Percentiles rank a stretch among this genome's conserved stretches.
Conservation (phyloP, 2,329 filamentous ascomycete species). For the Colletotrichum sp. region DNA sequence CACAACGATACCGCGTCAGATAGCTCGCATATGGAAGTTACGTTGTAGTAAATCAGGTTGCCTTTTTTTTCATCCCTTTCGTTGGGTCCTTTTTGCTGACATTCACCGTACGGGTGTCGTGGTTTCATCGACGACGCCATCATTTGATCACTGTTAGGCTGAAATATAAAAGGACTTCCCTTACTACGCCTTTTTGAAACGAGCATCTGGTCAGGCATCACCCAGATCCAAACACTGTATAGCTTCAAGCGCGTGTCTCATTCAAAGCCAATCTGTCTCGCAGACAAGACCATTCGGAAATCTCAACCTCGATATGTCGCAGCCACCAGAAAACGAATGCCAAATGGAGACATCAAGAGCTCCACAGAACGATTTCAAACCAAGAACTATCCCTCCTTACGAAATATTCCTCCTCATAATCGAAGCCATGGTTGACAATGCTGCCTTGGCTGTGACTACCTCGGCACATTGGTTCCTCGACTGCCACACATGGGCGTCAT, state of each 20-base stretch:
- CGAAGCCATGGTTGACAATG: background rate
- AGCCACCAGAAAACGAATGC: background rate
- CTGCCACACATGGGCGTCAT: rapidly evolving
- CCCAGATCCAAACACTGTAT: background rate
- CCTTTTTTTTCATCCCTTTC: too few species aligned
- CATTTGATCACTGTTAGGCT: background rate
- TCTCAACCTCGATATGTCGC: background rate
- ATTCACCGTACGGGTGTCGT: background rate
- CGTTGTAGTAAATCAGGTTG: background rate
- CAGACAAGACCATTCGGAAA: background rate
- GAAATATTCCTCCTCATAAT: background rate
- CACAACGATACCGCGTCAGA: too few species aligned
- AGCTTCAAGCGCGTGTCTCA: background rate
- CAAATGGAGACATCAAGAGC: background rate
- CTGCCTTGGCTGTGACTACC: background rate
- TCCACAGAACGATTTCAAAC: background rate
- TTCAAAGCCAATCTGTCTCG: background rate
- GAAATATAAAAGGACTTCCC: background rate
- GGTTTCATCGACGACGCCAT: background rate
- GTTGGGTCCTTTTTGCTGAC: background rate
- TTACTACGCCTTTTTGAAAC: background rate
- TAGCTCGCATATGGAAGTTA: background rate
- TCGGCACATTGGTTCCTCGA: background rate
- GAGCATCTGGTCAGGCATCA: background rate
- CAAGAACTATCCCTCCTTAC: background rate